Conservation (phyloP, 163 green algal genomes). For the Scenedesmus sp. region DNA sequence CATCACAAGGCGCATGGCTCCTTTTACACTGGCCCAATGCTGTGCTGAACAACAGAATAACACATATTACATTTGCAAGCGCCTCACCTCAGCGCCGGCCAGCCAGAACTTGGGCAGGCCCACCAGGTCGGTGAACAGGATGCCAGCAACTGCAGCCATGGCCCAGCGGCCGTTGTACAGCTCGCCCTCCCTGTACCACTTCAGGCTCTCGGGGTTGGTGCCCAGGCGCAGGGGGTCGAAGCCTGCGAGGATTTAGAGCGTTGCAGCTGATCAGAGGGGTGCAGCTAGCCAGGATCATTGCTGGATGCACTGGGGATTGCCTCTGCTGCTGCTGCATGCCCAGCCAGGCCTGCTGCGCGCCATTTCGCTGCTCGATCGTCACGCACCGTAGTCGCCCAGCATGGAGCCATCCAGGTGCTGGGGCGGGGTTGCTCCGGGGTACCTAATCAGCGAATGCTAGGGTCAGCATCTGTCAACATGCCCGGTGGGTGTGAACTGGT, state of each 20-base stretch:
- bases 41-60: neutral
- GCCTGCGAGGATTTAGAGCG: slow-evolving; percentile 60
- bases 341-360: slow-evolving; percentile 19
- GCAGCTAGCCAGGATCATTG: neutral
- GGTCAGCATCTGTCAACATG: slow-evolving; percentile 1
- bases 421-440: slow-evolving; percentile 77
- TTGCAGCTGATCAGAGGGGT: neutral
- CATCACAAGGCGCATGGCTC: neutral
- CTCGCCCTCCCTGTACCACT: slow-evolving; percentile 91
- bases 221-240: slow-evolving; percentile 93
- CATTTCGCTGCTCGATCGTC: slow-evolving; percentile 35
- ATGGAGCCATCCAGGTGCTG: slow-evolving; percentile 81
- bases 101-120: slow-evolving; percentile 86
- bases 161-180: slow-evolving; percentile 92
- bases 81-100: slow-evolving; percentile 79
- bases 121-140: slow-evolving; percentile 85
- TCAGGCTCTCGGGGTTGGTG: slow-evolving; percentile 78
- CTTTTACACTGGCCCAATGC: neutral
- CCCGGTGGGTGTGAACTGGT: neutral
- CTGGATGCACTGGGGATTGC: neutral
- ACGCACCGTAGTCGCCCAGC: slow-evolving; percentile 54
- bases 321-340: neutral
- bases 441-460: slow-evolving; percentile 51
- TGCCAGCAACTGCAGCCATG: slow-evolving; percentile 88
- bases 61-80: neutral